Evolutionary conservation across 2,329 filamentous ascomycete species (phyloP), one percentile per base, ranked within the genome.

Genomic region (Cladobotryum protrusum): DNA sequence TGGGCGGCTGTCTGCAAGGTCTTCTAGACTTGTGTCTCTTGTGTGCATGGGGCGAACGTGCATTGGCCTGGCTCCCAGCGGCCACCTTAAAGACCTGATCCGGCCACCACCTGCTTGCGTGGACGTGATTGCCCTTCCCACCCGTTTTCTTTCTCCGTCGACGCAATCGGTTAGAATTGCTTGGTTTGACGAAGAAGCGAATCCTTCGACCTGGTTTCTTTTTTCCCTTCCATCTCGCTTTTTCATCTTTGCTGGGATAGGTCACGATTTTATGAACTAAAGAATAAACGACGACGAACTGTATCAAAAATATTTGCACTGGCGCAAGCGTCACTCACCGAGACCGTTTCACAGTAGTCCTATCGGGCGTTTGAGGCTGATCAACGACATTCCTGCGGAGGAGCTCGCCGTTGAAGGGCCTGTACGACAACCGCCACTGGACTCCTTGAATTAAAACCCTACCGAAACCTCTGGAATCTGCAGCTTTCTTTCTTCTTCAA

Each of bases 1-100:
- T 52, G 54, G 60, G 60, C 59, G 60, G 56, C 56, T 63, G 55
- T 29, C 24, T 29, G 24, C 24, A 29, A 29, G 3, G 24, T 29
- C 24, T 29, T 29, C 24, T 9, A 29, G 6, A 9, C 11, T 53
- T 39, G 34, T 39, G 6, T 35, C 15, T 45, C 32, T 29, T 29
- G 3, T 36, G 43, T 34, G 33, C 33, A 34, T 49, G 47, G 47
- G 40, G 47, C 47, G 47, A 41, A 33, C 41, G 41, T 44, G 14
- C 13, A 15, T 40, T 34, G 35, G 14, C 17, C 35, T n/a, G 43
- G 43, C 48, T 36, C 48, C 48, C 43, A 50, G 35, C 8, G 35
- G 35, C 35, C 35, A 17, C 39, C 18, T 42, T 42, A 42, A 42
- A 20, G 39, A 20, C 39, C 39, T 12, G n/a, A 20, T 42, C n/a